Base-by-base conservation (phyloP, 176 grass and related monocot species). In the Bolboschoenus planiculmis region DNA sequence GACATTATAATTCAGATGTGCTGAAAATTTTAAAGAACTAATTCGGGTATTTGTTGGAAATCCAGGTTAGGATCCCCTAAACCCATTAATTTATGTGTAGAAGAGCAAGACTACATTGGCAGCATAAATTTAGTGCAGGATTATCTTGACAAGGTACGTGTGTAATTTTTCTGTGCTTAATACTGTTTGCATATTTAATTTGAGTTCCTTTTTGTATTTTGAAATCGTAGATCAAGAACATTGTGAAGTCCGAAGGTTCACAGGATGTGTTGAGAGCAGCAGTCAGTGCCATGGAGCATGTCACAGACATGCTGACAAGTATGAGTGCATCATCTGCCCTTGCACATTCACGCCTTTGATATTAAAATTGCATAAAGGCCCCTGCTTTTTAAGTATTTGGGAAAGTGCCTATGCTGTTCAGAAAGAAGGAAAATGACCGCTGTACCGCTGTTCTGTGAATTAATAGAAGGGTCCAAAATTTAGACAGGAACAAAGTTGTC, bases 211-310 rank as follows among this genome's bases (percentile, higher is more conserved):
- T 42, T 81, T 33, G 1, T 82, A 1, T 18, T 77, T 53, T 74
- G 42, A 51, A 65, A 63, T 29, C 35, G 5, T 50, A 82, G 80
- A 63, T 66, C 21, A 82, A 21, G 3, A 82, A 56, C 5, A 82
- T 82, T 82, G 80, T 82, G 26, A 48, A 66, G 13, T 47, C 56
- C 81, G 84, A 18, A 67, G 44, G 58, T 56, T 81, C 84, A 31
- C 29, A 70, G 9, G 75, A 86, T 71, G 56, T 81, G 58, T 39
- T 86, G 30, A 81, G 81, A 86, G 84, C 44, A 80, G 84, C 84
- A 26, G 46, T 86, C 21, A 79, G 46, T 64, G 59, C 46, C 20
- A 86, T 86, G 84, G 76, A 73, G 33, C 77, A 56, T 37, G 76
- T 71, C 60, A 66, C 76, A 1, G 75, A 86, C 13, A 39, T 86